Percentiles rank a stretch among this genome's conserved stretches.
These are phyloP conservation scores for Hymenotorrendiella dingleyae DNA, from an alignment of 2,329 filamentous ascomycete species.

Conservation along the genomic window DNA sequence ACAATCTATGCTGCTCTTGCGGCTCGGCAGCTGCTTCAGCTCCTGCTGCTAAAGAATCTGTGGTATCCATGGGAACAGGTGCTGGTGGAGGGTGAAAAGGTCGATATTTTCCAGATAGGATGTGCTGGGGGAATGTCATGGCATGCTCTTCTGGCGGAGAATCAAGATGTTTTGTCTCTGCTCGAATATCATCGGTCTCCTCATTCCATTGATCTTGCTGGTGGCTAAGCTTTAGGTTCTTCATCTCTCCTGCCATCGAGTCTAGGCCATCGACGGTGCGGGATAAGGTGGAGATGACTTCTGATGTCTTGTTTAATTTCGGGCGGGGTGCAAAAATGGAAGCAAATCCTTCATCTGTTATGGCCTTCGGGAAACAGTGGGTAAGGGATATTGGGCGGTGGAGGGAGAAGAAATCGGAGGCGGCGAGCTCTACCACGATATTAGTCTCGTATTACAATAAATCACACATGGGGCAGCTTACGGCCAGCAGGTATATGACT, in stretches of 20 bases:
- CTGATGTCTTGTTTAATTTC: conserved; percentile 43
- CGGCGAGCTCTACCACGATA: conserved; percentile 61
- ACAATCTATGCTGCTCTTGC: conserved; percentile 47
- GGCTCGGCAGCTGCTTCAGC: conserved; percentile 31
- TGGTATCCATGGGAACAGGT: conserved; percentile 54
- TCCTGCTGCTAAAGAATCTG: conserved; percentile 33
- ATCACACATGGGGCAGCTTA: conserved; percentile 28
- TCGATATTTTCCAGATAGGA: conserved; percentile 63
- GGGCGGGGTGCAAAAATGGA: conserved; percentile 67
- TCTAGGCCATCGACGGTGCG: conserved; percentile 55
- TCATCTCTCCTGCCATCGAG: conserved; percentile 49
- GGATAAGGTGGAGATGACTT: conserved; percentile 63
- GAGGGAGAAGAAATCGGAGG: conserved; percentile 92
- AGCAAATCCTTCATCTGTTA: conserved; percentile 71
- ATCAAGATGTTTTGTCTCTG: conserved; percentile 48
- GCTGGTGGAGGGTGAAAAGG: conserved; percentile 83
- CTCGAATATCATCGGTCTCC: conserved; percentile 32
- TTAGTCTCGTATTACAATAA: not conserved
- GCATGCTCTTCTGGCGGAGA: conserved; percentile 39
- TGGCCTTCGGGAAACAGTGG: conserved; percentile 67
- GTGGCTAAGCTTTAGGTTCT: conserved; percentile 17
- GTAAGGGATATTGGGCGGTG: conserved; percentile 90
- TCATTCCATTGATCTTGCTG: conserved; percentile 25
- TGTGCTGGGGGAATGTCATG: conserved; percentile 60
- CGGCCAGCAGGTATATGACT: conserved; percentile 64